Percentiles rank a stretch among this genome's conserved stretches.
phyloP scores from a whole-genome alignment of 805 yeast species.

The Pichia heedii region DNA sequence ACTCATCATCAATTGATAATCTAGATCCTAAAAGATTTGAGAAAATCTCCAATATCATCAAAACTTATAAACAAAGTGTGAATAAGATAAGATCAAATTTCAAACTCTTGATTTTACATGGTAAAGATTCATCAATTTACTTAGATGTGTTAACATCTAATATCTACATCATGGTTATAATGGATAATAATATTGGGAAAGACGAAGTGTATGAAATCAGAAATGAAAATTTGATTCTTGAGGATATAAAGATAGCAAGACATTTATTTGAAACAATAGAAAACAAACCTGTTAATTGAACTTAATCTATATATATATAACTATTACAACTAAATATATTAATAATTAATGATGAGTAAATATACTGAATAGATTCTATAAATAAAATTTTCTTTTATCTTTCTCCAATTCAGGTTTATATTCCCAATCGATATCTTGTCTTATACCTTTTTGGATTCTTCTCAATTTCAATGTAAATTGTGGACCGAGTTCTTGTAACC shows the following conservation, averaged over 20 bases:
- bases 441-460: constrained; percentile 83
- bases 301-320: neutral
- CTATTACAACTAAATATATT: too few species aligned
- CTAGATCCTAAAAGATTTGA: constrained; percentile 91
- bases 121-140: constrained; percentile 28
- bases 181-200: constrained; percentile 19
- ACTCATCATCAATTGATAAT: constrained; percentile 4
- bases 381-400: constrained; percentile 85
- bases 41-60: constrained; percentile 86
- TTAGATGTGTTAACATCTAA: constrained; percentile 28
- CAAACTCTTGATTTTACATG: constrained; percentile 65
- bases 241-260: constrained; percentile 29
- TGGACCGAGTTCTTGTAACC: constrained; percentile 93
- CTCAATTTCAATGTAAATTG: constrained; percentile 87
- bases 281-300: constrained; percentile 3
- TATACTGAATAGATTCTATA: constrained; percentile 32
- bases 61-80: constrained; percentile 88
- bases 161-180: constrained; percentile 31
- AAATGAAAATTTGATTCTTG: constrained; percentile 27
- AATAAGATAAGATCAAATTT: constrained; percentile 81
- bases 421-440: constrained; percentile 94
- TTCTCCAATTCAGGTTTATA: constrained; percentile 94
- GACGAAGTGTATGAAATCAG: constrained; percentile 18
- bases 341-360: too few species aligned
- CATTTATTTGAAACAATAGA: constrained; percentile 26